Evolutionary conservation across 2,329 filamentous ascomycete genomes (phyloP).

Genomic region (Pseudophaeomoniella oleicola): DNA sequence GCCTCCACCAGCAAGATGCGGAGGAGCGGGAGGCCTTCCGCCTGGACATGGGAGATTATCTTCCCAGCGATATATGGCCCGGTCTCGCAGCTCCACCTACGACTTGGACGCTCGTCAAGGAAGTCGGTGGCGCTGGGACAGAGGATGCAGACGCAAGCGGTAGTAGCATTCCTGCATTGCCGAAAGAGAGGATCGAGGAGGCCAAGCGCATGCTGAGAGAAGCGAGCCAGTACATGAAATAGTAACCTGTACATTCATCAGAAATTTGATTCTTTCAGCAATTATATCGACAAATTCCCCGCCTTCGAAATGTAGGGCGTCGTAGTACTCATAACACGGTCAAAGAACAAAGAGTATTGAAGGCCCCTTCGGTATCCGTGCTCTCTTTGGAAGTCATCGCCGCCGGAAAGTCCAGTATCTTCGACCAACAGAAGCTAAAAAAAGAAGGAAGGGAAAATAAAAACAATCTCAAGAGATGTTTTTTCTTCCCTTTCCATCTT

Average conservation of each 20-base stretch:
- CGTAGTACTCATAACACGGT: too few species aligned
- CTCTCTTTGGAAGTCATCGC: constrained; percentile 48
- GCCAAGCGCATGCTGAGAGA: constrained; percentile 23
- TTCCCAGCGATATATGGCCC: constrained; percentile 80
- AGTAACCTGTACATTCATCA: too few species aligned
- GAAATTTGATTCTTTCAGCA: too few species aligned
- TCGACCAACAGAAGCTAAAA: too few species aligned
- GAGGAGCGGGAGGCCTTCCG: constrained; percentile 64
- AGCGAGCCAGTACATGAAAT: too few species aligned
- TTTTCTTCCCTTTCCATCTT: constrained; percentile 2
- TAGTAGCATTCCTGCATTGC: constrained; percentile 26
- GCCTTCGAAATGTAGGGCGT: too few species aligned
- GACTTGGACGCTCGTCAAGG: constrained; percentile 26
- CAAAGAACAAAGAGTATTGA: too few species aligned
- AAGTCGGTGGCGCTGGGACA: constrained; percentile 27
- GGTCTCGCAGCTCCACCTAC: constrained; percentile 40
- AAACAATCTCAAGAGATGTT: constrained; percentile 1
- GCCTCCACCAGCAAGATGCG: constrained; percentile 58
- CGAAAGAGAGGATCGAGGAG: constrained; percentile 25
- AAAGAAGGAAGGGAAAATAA: too few species aligned
- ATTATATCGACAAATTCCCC: too few species aligned
- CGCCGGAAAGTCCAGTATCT: constrained; percentile 6
- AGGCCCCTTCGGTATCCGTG: constrained; percentile 37
- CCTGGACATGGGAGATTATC: constrained; percentile 66
- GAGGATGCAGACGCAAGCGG: too few species aligned